phyloP scores from a whole-genome alignment of 2,329 filamentous ascomycete species.

The Coniella lustricola region DNA sequence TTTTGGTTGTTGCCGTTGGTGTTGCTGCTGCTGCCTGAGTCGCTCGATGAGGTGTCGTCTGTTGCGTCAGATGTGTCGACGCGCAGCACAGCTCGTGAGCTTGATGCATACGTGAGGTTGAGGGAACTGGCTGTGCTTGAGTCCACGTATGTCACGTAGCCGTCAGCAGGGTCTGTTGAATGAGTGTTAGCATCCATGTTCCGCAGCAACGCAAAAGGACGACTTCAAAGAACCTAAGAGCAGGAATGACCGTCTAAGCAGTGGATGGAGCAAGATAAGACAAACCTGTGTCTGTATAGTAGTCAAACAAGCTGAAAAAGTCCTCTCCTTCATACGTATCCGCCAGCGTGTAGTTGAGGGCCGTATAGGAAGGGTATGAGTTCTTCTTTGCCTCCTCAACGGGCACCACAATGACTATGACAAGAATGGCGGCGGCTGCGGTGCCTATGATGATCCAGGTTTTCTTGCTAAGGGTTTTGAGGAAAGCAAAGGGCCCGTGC shows the following conservation, averaged over 20 bases:
- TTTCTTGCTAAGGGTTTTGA: slow-evolving; percentile 44
- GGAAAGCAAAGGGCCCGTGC: not conserved
- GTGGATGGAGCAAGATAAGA: not conserved
- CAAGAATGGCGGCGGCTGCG: slow-evolving; percentile 33
- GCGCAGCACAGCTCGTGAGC: slow-evolving; percentile 45
- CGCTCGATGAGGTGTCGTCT: not conserved
- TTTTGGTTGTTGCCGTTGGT: not conserved
- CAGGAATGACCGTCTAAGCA: too few species aligned
- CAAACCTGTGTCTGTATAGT: not conserved
- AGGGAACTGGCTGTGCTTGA: slow-evolving; percentile 17
- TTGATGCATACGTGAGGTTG: slow-evolving; percentile 56
- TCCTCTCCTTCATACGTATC: slow-evolving; percentile 43
- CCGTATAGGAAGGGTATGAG: slow-evolving; percentile 41
- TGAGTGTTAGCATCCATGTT: too few species aligned
- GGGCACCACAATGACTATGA: slow-evolving; percentile 40
- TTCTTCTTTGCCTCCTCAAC: slow-evolving; percentile 32
- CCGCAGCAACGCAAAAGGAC: too few species aligned
- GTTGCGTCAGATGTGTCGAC: slow-evolving; percentile 33
- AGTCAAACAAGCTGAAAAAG: slow-evolving; percentile 34
- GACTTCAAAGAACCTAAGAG: too few species aligned
- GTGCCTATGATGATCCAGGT: slow-evolving; percentile 37
- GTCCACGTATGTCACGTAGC: slow-evolving; percentile 49
- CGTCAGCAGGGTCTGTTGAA: slow-evolving; percentile 20
- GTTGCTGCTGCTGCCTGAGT: not conserved
- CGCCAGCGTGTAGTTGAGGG: slow-evolving; percentile 38